These are phyloP conservation scores for Kregervanrija fluxuum DNA, from an alignment of 805 yeast species.

Conservation along the genomic window DNA sequence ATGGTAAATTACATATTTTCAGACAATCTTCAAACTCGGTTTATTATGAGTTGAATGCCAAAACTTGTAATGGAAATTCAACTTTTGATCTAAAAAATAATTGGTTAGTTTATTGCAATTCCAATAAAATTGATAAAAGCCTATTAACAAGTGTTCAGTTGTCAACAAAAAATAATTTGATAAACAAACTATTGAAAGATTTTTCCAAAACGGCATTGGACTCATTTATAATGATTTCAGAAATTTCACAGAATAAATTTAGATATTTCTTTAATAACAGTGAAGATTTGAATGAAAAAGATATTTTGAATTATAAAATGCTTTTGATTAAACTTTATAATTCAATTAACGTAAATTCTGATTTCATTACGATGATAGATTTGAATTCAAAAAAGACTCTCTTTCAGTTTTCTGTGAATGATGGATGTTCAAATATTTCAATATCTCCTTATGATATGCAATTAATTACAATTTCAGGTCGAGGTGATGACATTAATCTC, in stretches of 20 bases:
- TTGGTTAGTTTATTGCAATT: slow-evolving; percentile 36
- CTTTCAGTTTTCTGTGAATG: slow-evolving; percentile 48
- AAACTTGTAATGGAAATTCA: slow-evolving; percentile 29
- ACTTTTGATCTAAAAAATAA: slow-evolving; percentile 42
- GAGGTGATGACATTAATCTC: slow-evolving; percentile 57
- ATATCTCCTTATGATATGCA: slow-evolving; percentile 56
- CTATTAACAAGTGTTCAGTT: slow-evolving; percentile 38
- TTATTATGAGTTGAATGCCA: slow-evolving; percentile 7
- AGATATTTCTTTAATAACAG: slow-evolving; percentile 26
- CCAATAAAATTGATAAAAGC: slow-evolving; percentile 10
- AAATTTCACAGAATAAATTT: slow-evolving; percentile 39
- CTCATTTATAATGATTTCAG: slow-evolving; percentile 32
- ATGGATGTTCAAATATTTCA: slow-evolving; percentile 53
- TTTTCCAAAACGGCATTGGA: slow-evolving; percentile 47
- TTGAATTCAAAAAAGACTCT: slow-evolving; percentile 32
- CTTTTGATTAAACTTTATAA: slow-evolving; percentile 22
- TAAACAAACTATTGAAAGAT: slow-evolving; percentile 40
- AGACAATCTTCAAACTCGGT: neutral
- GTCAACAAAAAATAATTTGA: slow-evolving; percentile 39
- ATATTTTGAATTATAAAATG: slow-evolving; percentile 16
- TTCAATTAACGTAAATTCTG: slow-evolving; percentile 22
- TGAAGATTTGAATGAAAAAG: neutral
- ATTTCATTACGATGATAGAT: slow-evolving; percentile 41
- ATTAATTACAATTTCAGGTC: slow-evolving; percentile 42
- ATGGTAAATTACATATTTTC: slow-evolving; percentile 13